Evolutionary conservation across 192 early-diverging fungal genomes (phyloP).

Genomic region (Coemansia sp.): DNA sequence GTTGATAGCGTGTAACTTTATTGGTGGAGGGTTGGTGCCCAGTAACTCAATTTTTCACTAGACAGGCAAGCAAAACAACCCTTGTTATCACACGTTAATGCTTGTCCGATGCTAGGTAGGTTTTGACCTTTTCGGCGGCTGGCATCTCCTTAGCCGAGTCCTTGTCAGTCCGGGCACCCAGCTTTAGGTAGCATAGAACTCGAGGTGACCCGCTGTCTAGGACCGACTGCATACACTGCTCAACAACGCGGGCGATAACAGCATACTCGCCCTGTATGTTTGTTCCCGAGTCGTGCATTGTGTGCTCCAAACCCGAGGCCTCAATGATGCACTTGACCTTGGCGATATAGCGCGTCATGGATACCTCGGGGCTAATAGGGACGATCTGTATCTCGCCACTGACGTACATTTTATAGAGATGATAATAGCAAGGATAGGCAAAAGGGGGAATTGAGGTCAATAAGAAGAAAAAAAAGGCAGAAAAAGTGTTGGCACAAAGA

Average conservation of each 20-base stretch:
- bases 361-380: slow-evolving; percentile 32
- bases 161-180: slow-evolving; percentile 48
- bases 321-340: slow-evolving; percentile 38
- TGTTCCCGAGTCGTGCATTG: slow-evolving; percentile 51
- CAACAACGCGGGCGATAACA: slow-evolving; percentile 25
- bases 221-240: slow-evolving; percentile 47
- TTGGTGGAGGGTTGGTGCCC: no score
- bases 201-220: slow-evolving; percentile 44
- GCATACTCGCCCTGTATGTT: slow-evolving; percentile 51
- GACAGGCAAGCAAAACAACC: neutral
- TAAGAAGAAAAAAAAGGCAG: neutral
- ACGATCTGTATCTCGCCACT: slow-evolving; percentile 50
- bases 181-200: slow-evolving; percentile 46
- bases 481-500: neutral
- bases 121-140: slow-evolving; percentile 36
- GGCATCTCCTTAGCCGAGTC: slow-evolving; percentile 25
- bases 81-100: neutral
- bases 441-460: neutral
- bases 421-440: neutral
- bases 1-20: no score
- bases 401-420: slow-evolving; percentile 26
- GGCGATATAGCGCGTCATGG: slow-evolving; percentile 45
- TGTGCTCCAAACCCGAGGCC: slow-evolving; percentile 41
- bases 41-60: no score
- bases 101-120: slow-evolving; percentile 8